These are phyloP conservation scores for Diversispora epigaea DNA, from an alignment of 192 early-diverging fungal genomes.

Conservation along the genomic window DNA sequence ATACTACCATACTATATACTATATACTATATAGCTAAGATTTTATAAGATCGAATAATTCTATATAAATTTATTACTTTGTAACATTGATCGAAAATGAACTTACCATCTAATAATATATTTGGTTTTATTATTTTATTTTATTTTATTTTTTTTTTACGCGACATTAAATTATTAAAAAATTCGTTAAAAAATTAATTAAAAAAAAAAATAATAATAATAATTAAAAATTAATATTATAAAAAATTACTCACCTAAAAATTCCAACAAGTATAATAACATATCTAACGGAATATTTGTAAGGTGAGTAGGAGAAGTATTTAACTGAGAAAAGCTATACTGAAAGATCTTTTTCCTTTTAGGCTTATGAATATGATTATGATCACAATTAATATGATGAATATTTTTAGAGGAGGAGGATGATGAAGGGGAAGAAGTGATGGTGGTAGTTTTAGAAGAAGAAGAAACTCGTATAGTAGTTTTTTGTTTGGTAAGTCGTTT, in stretches of 20 bases:
- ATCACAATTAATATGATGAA: too few relatives aligned
- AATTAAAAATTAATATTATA: neutral
- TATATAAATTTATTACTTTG: too few relatives aligned
- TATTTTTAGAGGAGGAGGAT: neutral
- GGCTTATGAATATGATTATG: neutral
- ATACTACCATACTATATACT: too few relatives aligned
- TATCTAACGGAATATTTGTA: slow-evolving; percentile 17
- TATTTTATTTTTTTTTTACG: too few relatives aligned
- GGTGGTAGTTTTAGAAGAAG: neutral
- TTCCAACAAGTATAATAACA: slow-evolving; percentile 27
- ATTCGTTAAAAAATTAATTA: neutral
- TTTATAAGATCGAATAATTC: too few relatives aligned
- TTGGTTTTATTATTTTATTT: too few relatives aligned
- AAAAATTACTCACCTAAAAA: slow-evolving; percentile 16
- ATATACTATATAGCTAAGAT: too few relatives aligned
- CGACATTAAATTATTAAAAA: too few relatives aligned
- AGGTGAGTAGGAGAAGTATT: neutral
- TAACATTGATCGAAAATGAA: too few relatives aligned
- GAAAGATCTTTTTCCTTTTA: slow-evolving; percentile 17
- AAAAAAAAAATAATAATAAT: neutral
- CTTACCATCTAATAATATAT: too few relatives aligned
- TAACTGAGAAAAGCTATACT: neutral
- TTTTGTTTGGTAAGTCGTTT: slow-evolving; percentile 19
- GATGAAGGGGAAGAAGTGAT: neutral
- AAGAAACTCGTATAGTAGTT: neutral